A percentile compares a stretch with the other conserved stretches of the same genome.
phyloP scores from a whole-genome alignment of 768 basidiomycete species.

The Phaffia tasmanica region DNA sequence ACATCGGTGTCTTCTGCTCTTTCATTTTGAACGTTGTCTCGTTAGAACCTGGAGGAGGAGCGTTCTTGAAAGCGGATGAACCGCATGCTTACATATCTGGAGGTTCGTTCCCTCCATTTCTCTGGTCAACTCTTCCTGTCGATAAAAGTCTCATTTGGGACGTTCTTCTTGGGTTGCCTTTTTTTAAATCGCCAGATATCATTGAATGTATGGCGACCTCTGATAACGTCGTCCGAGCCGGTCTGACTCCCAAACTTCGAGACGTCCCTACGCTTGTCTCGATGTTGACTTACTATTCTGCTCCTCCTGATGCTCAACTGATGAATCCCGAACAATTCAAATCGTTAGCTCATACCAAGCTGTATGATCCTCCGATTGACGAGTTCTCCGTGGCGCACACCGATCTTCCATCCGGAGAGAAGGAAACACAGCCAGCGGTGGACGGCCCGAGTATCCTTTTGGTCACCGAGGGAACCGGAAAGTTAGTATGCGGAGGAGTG shows the following conservation, averaged over 20 bases:
- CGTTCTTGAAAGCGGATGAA: constrained; percentile 89
- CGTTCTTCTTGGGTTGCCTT: neutral
- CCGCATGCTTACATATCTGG: constrained; percentile 94
- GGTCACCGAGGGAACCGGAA: constrained; percentile 58
- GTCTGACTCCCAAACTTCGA: constrained; percentile 89
- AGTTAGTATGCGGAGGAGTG: constrained; percentile 35
- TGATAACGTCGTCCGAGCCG: constrained; percentile 97
- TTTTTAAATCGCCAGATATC: constrained; percentile 52
- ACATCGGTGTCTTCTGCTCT: constrained; percentile 85
- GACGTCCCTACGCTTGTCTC: constrained; percentile 82
- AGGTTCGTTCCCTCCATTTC: constrained; percentile 45
- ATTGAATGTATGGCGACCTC: constrained; percentile 99
- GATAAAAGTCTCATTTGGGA: neutral
- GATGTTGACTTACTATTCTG: constrained; percentile 73
- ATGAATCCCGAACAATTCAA: constrained; percentile 51
- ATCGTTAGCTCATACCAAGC: constrained; percentile 38
- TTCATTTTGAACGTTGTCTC: constrained; percentile 79
- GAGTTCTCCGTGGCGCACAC: constrained; percentile 80
- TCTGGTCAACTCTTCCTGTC: neutral
- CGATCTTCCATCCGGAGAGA: constrained; percentile 42
- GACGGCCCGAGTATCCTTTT: constrained; percentile 78
- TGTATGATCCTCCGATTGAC: constrained; percentile 84
- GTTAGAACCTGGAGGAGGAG: constrained; percentile 72
- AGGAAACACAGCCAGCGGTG: constrained; percentile 50
- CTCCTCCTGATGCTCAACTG: constrained; percentile 56